Evolutionary conservation across 2,329 filamentous ascomycete species (phyloP).

Genomic region (Aschersonia sp.): DNA sequence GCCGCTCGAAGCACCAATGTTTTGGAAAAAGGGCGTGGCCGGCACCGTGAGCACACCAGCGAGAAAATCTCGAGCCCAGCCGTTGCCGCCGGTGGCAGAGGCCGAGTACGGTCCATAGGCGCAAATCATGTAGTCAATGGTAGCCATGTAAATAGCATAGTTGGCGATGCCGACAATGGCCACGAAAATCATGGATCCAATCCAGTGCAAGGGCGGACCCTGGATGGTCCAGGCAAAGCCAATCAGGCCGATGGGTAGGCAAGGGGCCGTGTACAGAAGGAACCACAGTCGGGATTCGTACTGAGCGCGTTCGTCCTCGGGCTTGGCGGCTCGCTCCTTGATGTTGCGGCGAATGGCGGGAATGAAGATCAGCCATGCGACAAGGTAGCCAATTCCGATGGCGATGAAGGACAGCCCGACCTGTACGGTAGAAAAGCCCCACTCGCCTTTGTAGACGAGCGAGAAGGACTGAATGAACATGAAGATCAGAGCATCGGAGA

Average conservation of each 20-base stretch:
- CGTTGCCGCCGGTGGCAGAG: slow-evolving; percentile 63
- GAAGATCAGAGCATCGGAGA: slow-evolving; percentile 64
- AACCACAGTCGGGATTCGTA: slow-evolving; percentile 55
- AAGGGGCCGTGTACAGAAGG: slow-evolving; percentile 46
- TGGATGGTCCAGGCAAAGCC: slow-evolving; percentile 56
- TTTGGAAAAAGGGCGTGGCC: slow-evolving; percentile 47
- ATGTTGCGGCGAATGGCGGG: slow-evolving; percentile 40
- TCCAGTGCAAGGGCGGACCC: slow-evolving; percentile 52
- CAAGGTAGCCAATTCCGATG: slow-evolving; percentile 50
- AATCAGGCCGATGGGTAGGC: slow-evolving; percentile 52
- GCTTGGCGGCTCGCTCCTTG: slow-evolving; percentile 32
- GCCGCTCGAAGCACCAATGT: slow-evolving; percentile 32
- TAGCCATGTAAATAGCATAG: slow-evolving; percentile 61
- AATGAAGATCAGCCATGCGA: slow-evolving; percentile 47
- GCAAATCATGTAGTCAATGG: slow-evolving; percentile 65
- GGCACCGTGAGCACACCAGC: slow-evolving; percentile 59
- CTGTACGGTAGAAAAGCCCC: slow-evolving; percentile 42
- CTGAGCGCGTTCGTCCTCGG: slow-evolving; percentile 43
- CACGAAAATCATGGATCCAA: slow-evolving; percentile 50
- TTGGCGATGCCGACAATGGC: slow-evolving; percentile 59
- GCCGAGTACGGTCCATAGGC: slow-evolving; percentile 61
- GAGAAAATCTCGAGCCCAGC: slow-evolving; percentile 58
- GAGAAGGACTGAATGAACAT: slow-evolving; percentile 61
- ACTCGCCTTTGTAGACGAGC: slow-evolving; percentile 50
- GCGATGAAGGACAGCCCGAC: slow-evolving; percentile 50